Evolutionary conservation across 305 asterid species (phyloP), one percentile per base, ranked within the genome.

Genomic region (Ilex paraguariensis): DNA sequence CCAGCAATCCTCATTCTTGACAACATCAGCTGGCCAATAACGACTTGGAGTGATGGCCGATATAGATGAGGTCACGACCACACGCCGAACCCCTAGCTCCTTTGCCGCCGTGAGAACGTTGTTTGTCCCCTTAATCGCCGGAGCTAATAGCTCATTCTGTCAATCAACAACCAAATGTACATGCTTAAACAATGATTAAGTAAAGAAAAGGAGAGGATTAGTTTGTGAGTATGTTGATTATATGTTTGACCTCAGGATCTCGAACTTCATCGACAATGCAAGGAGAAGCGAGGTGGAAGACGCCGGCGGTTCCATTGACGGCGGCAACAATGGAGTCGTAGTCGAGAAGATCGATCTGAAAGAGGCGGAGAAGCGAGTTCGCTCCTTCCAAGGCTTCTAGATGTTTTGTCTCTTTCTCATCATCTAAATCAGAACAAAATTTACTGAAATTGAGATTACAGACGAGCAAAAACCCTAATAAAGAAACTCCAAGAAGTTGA

Each of bases 91-190:
- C 48, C 95, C 96, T 3, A 76, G 73, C 75, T 83, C 82, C 59
- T 88, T 91, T 9, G 98, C 89, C 8, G 95, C 98, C 69, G 85
- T 91, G 70, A 91, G 86, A 12, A 91, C 98, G 72, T 91, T 88
- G 50, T 77, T 72, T 28, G 96, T 91, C 64, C 98, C 98, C 62
- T 85, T 79, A 56, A 84, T 57, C 21, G 98, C 96, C 58, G 98
- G 98, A n/a, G 83, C 93, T 82, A 88, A 66, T 44, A 91, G 79
- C 60, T 80, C 67, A 52, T 73, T 66, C 95, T 90, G 39, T 56
- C 32, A 60, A 16, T 49, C 56, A 69, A 71, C 52, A n/a, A 51
- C 53, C 51, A 56, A 46, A 16, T 53, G 17, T 14, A 46, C 13
- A 16, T 17, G 48, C 31, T 51, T 53, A 39, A 21, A 21, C 2